Evolutionary conservation across 108 stramenopile genomes (phyloP).

Genomic region (Conticribra guillardii): DNA sequence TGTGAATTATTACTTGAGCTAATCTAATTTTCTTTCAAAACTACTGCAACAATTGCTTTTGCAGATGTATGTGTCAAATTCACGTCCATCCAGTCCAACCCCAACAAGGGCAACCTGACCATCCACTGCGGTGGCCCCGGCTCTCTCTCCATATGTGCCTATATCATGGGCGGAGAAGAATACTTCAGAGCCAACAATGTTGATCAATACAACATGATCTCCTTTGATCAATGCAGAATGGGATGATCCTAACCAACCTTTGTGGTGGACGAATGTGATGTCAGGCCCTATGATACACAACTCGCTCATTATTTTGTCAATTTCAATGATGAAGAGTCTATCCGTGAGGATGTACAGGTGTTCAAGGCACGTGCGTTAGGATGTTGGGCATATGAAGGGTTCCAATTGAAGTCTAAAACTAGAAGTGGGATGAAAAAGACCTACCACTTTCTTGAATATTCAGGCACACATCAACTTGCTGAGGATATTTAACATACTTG

Average conservation of each 20-base stretch:
- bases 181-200: background rate
- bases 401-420: conserved; percentile 9
- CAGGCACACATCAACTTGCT: conserved; percentile 11
- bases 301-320: background rate
- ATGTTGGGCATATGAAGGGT: conserved; percentile 12
- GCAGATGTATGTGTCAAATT: background rate
- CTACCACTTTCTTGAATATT: conserved; percentile 17
- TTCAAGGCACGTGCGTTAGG: background rate
- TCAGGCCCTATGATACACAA: background rate
- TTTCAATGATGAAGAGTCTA: conserved; percentile 7
- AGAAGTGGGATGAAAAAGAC: background rate
- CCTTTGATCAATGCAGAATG: conserved; percentile 7
- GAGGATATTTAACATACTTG: conserved; percentile 13
- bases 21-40: background rate
- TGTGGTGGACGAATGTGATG: conserved; percentile 8
- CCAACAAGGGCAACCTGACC: background rate
- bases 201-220: conserved; percentile 14
- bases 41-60: background rate
- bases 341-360: conserved; percentile 3
- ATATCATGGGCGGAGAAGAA: background rate
- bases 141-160: background rate
- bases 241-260: conserved; percentile 3
- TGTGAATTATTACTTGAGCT: background rate
- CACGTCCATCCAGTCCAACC: background rate
- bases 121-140: background rate